These are phyloP conservation scores for Eremothecium cymbalariae DNA, from an alignment of 1,139 yeast species.

Conservation along the genomic window DNA sequence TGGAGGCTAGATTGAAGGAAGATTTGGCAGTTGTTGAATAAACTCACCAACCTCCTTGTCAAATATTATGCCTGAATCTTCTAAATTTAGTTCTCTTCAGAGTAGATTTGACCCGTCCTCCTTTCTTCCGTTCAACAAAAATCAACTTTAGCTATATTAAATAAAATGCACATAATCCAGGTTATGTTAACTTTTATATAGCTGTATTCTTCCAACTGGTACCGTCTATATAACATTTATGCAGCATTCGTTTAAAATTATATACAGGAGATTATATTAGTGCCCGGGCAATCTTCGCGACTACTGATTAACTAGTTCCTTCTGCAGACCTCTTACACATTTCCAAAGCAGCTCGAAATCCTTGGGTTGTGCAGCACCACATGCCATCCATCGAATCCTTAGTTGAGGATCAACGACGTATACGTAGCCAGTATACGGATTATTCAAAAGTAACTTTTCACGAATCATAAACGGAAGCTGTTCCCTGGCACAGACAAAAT, in stretches of 20 bases:
- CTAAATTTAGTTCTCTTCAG: no score
- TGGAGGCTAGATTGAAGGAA: no score
- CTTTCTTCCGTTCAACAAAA: no score
- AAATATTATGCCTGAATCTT: no score
- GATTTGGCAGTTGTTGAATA: no score
- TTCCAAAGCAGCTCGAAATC: conserved; percentile 63
- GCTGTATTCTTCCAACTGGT: no score
- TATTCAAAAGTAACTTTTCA: conserved; percentile 57
- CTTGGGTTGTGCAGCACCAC: conserved; percentile 61
- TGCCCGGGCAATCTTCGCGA: not conserved
- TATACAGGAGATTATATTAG: not conserved
- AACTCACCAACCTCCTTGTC: no score
- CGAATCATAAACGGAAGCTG: conserved; percentile 53
- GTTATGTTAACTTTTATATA: no score
- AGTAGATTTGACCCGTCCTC: no score
- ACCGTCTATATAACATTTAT: not conserved
- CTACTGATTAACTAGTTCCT: conserved; percentile 16
- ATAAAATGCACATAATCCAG: no score
- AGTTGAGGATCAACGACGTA: conserved; percentile 68
- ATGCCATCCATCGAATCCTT: conserved; percentile 83
- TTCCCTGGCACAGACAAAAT: conserved; percentile 56
- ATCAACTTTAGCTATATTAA: no score
- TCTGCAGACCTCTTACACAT: conserved; percentile 44
- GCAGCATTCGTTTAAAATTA: conserved; percentile 8
- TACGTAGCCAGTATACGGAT: conserved; percentile 75